Percentiles rank a stretch among this genome's conserved stretches.
Evolutionary conservation across 2,329 filamentous ascomycete genomes (phyloP).

Genomic region (Fonsecaea erecta): DNA sequence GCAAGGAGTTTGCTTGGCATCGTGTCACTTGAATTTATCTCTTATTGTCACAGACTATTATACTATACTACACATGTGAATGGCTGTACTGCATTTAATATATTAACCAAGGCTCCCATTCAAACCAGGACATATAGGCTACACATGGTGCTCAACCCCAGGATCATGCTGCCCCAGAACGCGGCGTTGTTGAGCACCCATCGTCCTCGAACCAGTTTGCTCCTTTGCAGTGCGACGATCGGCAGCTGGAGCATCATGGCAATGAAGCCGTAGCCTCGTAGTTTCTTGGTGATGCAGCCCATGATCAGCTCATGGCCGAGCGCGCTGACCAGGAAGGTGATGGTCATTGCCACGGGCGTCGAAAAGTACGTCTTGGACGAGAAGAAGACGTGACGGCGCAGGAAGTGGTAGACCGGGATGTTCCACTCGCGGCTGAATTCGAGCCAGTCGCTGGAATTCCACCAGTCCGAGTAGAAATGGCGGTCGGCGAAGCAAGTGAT

Average conservation of each 20-base stretch:
- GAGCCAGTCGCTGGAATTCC: conserved; percentile 68
- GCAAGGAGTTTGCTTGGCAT: background rate
- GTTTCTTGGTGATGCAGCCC: conserved; percentile 96
- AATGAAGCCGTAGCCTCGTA: conserved; percentile 89
- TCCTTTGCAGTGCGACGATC: conserved; percentile 88
- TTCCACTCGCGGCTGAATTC: conserved; percentile 98
- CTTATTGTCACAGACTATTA: conserved; percentile 2
- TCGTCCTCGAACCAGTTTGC: conserved; percentile 72
- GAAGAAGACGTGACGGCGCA: conserved; percentile 90
- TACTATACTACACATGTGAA: background rate
- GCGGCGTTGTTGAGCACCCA: conserved; percentile 84
- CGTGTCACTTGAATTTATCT: background rate
- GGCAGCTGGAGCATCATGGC: conserved; percentile 97
- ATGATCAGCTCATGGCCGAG: conserved; percentile 94
- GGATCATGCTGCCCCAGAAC: conserved; percentile 91
- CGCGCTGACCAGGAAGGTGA: conserved; percentile 90
- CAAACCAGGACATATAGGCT: conserved; percentile 64
- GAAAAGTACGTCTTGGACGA: conserved; percentile 79
- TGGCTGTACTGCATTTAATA: background rate
- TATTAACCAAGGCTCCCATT: background rate
- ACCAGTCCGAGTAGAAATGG: conserved; percentile 84
- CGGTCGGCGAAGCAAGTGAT: conserved; percentile 91
- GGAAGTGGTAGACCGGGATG: conserved; percentile 94
- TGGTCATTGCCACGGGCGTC: conserved; percentile 75
- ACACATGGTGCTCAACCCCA: conserved; percentile 76